Base-by-base conservation (phyloP, 768 basidiomycete genomes). In the Austroboletus eburneus region DNA sequence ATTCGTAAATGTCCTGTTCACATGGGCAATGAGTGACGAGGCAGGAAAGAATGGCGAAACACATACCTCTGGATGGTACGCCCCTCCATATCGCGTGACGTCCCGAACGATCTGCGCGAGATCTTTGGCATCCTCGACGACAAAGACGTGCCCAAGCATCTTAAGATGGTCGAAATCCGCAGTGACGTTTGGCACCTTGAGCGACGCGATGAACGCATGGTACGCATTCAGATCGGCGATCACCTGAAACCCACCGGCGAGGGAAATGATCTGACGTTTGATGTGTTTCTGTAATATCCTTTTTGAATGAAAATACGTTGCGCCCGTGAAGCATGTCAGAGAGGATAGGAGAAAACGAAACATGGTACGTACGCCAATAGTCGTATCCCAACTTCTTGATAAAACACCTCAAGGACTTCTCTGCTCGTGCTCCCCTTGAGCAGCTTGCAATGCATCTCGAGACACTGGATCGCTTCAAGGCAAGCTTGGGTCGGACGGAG, bases 161-260 rank as follows among this genome's bases (percentile, higher is more conserved):
- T 96, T 97, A 45, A 99, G 76, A 57, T 92, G 85, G 14, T 93
- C 81, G 55, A 98, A 99, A 52, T 97, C 94, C 0, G 84, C 78
- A 2, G 84, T 83, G 20, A 99, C 83, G n/a, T 77, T 73, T 7
- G 87, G 81, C 1, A 91, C 89, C 69, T 88, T 93, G 37, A 99
- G 77, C 2, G 89, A 87, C 0, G 84, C 71, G 36, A 98, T 83
- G 66, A 99, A 99, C 0, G 78, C 66, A 65, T 96, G 81, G 65
- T 99, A 99, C 4, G 87, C 81, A 65, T 98, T 99, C 50, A 99
- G 69, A 65, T 99, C 96, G 2, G 94, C 87, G 52, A 99, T 97
- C 50, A 97, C 84, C 54, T 92, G 91, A 67, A 98, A 95, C 0
- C 95, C 95, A 14, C 96, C 96, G 45, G 73, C 81, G 29, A 96